Conservation (phyloP, 768 basidiomycete species). For the Lactarius psammicola region DNA sequence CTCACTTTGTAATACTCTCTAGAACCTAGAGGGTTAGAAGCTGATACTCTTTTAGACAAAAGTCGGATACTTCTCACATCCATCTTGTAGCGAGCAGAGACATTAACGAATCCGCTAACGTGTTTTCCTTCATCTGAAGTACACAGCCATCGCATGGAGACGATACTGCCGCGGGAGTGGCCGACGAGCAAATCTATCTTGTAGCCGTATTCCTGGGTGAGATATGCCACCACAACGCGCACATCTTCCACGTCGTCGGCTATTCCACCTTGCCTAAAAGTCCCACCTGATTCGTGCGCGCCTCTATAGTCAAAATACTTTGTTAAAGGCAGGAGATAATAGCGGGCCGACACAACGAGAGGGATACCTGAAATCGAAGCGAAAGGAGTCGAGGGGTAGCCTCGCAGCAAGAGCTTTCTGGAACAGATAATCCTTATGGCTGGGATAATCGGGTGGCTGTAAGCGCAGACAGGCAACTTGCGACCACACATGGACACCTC, state of each 20-base stretch:
- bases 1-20: constrained; percentile 26
- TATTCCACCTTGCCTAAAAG: constrained; percentile 60
- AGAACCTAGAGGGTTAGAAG: neutral
- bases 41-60: neutral
- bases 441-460: constrained; percentile 34
- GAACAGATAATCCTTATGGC: constrained; percentile 85
- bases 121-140: constrained; percentile 54
- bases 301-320: constrained; percentile 48
- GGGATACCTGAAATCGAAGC: constrained; percentile 78
- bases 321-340: neutral
- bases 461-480: neutral
- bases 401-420: constrained; percentile 65
- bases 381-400: constrained; percentile 75
- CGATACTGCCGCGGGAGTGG: constrained; percentile 77
- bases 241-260: constrained; percentile 65
- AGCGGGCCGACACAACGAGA: constrained; percentile 30
- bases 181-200: constrained; percentile 66
- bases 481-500: constrained; percentile 30
- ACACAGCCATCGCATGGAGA: constrained; percentile 66
- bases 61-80: constrained; percentile 45
- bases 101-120: constrained; percentile 67
- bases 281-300: constrained; percentile 72
- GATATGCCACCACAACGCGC: constrained; percentile 58
- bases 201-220: constrained; percentile 62
- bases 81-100: constrained; percentile 79